Evolutionary conservation across 2,329 filamentous ascomycete species (phyloP).

Genomic region (Calonectria leucothoes): DNA sequence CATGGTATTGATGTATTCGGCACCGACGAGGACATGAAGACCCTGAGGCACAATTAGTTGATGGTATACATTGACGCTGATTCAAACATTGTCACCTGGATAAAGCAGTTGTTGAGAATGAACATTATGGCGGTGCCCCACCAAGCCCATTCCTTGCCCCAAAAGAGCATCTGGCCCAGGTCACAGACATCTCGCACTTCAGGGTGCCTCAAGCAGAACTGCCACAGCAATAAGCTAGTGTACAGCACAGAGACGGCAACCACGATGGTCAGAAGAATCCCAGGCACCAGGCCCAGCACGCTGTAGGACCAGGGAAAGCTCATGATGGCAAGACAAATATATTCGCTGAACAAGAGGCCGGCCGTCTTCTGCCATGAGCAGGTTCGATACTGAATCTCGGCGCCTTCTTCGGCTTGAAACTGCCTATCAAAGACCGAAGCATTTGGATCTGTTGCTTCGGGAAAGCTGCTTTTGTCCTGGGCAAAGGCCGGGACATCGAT

Average conservation of each 20-base stretch:
- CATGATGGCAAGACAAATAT: constrained; percentile 94
- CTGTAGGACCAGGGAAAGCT: constrained; percentile 96
- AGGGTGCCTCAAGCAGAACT: constrained; percentile 90
- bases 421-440: no score
- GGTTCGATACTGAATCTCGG: constrained; percentile 89
- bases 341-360: constrained; percentile 90
- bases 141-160: constrained; percentile 80
- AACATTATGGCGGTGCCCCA: constrained; percentile 85
- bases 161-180: constrained; percentile 93
- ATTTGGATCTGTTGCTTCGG: no score
- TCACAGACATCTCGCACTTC: constrained; percentile 94
- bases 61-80: no score
- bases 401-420: constrained; percentile 79
- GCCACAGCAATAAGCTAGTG: constrained; percentile 74
- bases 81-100: constrained; percentile 60
- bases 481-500: no score
- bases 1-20: constrained; percentile 92
- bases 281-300: constrained; percentile 86
- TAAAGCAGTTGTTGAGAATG: constrained; percentile 92
- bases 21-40: constrained; percentile 84
- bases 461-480: no score
- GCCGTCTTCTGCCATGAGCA: constrained; percentile 98
- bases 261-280: constrained; percentile 82
- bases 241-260: constrained; percentile 85
- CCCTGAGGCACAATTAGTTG: constrained; percentile 48